Percentiles rank a stretch among this genome's conserved stretches.
phyloP scores from a whole-genome alignment of 2,329 filamentous ascomycete genomes.

The Trichoderma sp. region DNA sequence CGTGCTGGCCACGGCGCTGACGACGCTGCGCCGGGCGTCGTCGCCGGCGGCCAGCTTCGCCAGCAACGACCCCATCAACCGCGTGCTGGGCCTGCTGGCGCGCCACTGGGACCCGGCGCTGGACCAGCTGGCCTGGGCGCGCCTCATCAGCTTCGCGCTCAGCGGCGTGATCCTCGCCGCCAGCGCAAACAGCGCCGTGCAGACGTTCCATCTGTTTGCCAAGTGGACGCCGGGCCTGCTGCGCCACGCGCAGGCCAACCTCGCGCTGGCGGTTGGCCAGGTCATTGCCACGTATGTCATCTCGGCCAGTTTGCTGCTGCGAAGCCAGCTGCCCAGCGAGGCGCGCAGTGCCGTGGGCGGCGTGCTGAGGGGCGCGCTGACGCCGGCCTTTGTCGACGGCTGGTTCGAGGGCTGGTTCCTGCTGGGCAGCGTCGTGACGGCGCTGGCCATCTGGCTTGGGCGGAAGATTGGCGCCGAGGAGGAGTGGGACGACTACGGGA shows the following conservation, averaged over 20 bases:
- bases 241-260: conserved; percentile 72
- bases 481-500: conserved; percentile 61
- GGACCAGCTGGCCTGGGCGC: conserved; percentile 79
- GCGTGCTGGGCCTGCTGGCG: conserved; percentile 75
- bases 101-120: conserved; percentile 82
- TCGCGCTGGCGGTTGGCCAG: conserved; percentile 78
- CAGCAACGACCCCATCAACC: conserved; percentile 79
- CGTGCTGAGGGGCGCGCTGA: conserved; percentile 74
- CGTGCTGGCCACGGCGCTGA: conserved; percentile 70
- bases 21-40: conserved; percentile 61
- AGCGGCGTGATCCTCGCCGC: conserved; percentile 81
- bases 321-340: conserved; percentile 76
- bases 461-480: conserved; percentile 59
- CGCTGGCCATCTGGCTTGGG: conserved; percentile 71
- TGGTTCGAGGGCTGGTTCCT: conserved; percentile 93
- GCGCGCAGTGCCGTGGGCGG: conserved; percentile 77
- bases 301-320: conserved; percentile 71
- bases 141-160: conserved; percentile 81
- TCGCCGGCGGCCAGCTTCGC: conserved; percentile 55
- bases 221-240: conserved; percentile 72
- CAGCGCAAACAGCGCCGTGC: conserved; percentile 79
- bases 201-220: conserved; percentile 80
- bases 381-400: conserved; percentile 64
- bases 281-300: conserved; percentile 85
- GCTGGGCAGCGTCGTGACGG: conserved; percentile 65